Evolutionary conservation across 129 eudicot species (phyloP).

Genomic region (Pittosporum tobira): DNA sequence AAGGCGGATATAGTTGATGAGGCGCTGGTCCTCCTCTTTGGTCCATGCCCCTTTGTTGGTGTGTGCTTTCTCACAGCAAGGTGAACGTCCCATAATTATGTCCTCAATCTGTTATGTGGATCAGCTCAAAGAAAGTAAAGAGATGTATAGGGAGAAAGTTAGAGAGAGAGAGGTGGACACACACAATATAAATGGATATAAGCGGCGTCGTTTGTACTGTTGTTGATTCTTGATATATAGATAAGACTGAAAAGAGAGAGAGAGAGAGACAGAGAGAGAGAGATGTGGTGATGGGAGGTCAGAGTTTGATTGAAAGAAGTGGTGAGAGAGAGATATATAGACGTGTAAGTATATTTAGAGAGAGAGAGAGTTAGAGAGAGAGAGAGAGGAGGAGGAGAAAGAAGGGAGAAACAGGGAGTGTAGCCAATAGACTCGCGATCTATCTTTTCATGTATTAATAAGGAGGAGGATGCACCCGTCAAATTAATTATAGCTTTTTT

Average conservation of each 20-base stretch:
- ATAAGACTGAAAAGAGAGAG: not conserved
- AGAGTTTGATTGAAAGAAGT: conserved; percentile 8
- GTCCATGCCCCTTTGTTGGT: conserved; percentile 96
- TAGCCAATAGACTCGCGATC: conserved; percentile 2
- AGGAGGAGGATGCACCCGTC: no score
- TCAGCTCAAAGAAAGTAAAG: no score
- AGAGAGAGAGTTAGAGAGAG: not conserved
- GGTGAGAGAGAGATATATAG: no score
- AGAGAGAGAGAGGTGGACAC: not conserved
- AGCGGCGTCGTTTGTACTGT: not conserved
- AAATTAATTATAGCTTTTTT: no score
- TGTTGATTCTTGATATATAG: not conserved
- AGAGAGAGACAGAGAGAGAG: not conserved
- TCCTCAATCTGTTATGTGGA: not conserved
- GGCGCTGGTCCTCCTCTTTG: conserved; percentile 73
- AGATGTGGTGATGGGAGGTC: not conserved
- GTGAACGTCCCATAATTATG: conserved; percentile 54
- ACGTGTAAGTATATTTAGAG: not conserved
- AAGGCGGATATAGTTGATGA: conserved; percentile 47
- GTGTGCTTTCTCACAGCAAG: conserved; percentile 73
- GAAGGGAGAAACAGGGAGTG: conserved; percentile 4
- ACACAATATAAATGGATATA: no score
- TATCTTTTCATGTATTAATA: no score
- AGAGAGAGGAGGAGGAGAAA: not conserved
- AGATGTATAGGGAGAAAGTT: no score